These are phyloP conservation scores for Nakazawaea ernobii DNA, from an alignment of 805 yeast species.

Conservation along the genomic window DNA sequence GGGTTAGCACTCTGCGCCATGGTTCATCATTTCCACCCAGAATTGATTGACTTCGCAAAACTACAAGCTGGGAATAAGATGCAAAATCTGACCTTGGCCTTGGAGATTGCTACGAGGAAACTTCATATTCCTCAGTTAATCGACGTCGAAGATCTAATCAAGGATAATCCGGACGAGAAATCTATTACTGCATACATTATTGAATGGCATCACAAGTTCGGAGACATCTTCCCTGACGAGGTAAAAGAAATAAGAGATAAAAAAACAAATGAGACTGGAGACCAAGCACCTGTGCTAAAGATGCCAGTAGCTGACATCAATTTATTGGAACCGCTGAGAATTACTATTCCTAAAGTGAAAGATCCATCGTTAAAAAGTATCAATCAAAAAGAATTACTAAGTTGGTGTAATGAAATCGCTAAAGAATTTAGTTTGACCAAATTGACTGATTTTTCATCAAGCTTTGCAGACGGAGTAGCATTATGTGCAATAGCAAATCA, in stretches of 20 bases:
- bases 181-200: slow-evolving; percentile 53
- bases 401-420: slow-evolving; percentile 6
- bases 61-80: slow-evolving; percentile 22
- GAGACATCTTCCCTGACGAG: background rate
- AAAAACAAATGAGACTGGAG: background rate
- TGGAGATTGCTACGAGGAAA: slow-evolving; percentile 35
- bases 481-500: slow-evolving; percentile 4
- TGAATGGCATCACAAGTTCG: slow-evolving; percentile 49
- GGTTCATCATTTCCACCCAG: slow-evolving; percentile 35
- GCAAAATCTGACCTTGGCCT: slow-evolving; percentile 29
- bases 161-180: slow-evolving; percentile 51
- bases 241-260: background rate
- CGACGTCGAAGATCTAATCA: slow-evolving; percentile 48
- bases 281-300: background rate
- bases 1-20: slow-evolving; percentile 44
- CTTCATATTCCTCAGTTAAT: slow-evolving; percentile 47
- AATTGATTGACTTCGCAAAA: slow-evolving; percentile 28
- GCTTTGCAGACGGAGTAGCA: slow-evolving; percentile 13
- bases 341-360: too few relatives aligned
- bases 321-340: too few relatives aligned
- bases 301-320: too few relatives aligned
- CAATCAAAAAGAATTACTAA: background rate
- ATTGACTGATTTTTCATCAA: slow-evolving; percentile 13
- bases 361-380: background rate
- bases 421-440: slow-evolving; percentile 15